Percentiles rank a stretch among this genome's conserved stretches.
Conservation (phyloP, 1,284 basidiomycete genomes). For the Marasmius sp. region DNA sequence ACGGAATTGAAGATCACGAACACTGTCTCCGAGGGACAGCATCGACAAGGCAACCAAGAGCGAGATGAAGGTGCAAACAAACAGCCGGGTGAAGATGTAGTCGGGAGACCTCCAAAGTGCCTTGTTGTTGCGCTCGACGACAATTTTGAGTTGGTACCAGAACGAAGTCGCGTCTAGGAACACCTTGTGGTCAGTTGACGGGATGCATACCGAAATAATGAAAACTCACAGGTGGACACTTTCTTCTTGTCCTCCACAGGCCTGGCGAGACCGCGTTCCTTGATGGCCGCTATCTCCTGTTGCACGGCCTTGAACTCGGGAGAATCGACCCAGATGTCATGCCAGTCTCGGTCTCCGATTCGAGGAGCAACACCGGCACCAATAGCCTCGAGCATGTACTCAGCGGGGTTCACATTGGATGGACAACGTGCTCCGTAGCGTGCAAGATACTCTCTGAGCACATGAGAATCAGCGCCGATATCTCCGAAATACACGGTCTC, state of each 20-base stretch:
- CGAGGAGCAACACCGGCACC: constrained; percentile 70
- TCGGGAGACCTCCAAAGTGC: constrained; percentile 85
- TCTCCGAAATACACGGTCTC: constrained; percentile 82
- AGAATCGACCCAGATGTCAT: constrained; percentile 70
- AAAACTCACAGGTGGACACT: constrained; percentile 45
- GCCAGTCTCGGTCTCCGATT: constrained; percentile 75
- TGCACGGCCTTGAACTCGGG: constrained; percentile 39
- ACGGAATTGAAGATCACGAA: constrained; percentile 81
- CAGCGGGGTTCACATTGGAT: constrained; percentile 58
- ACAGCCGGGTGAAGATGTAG: constrained; percentile 82
- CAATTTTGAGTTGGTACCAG: constrained; percentile 75
- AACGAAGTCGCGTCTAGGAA: constrained; percentile 73
- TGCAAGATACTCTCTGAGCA: constrained; percentile 71
- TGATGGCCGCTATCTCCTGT: constrained; percentile 45
- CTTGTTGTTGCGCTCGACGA: constrained; percentile 71
- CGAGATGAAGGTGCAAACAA: constrained; percentile 76
- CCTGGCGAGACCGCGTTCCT: constrained; percentile 38
- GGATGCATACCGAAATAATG: neutral
- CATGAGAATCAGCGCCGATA: constrained; percentile 64
- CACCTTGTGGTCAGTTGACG: neutral
- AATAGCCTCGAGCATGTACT: constrained; percentile 70
- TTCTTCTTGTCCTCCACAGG: constrained; percentile 38
- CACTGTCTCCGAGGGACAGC: constrained; percentile 65
- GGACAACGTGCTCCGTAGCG: constrained; percentile 65
- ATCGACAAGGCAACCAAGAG: constrained; percentile 84